Conservation (phyloP, 371 early-diverging fungal genomes). For the Rhizomucor miehei region DNA sequence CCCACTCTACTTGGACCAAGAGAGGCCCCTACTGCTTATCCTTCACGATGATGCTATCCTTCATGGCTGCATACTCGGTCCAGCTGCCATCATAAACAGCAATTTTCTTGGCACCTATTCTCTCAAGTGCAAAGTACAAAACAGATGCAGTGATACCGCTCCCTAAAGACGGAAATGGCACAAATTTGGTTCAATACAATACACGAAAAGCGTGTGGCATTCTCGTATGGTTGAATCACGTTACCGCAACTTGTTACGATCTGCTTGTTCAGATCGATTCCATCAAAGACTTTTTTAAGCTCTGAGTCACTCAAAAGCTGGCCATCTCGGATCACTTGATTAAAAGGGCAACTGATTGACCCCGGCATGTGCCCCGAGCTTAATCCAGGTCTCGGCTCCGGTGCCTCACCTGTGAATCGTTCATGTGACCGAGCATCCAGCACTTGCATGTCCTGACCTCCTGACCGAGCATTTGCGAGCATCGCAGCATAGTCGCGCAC, state of each 20-base stretch:
- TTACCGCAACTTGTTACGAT: constrained; percentile 68
- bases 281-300: constrained; percentile 48
- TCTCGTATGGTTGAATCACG: not conserved
- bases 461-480: constrained; percentile 35
- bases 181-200: too few species aligned
- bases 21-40: constrained; percentile 5
- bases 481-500: constrained; percentile 63
- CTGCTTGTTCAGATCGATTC: constrained; percentile 56
- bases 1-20: too few species aligned
- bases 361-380: constrained; percentile 87
- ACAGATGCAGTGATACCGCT: constrained; percentile 82
- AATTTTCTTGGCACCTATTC: constrained; percentile 57
- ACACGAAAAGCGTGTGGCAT: not conserved
- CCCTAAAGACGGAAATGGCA: constrained; percentile 19
- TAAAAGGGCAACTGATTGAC: constrained; percentile 70
- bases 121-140: constrained; percentile 69
- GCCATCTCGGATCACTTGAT: constrained; percentile 52
- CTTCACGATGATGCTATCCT: constrained; percentile 58
- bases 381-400: constrained; percentile 84
- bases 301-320: constrained; percentile 40
- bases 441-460: constrained; percentile 41
- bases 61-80: constrained; percentile 76
- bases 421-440: constrained; percentile 80
- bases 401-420: constrained; percentile 74
- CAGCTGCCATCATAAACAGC: constrained; percentile 85